Evolutionary conservation across 208 protist genomes (phyloP), one percentile per base, ranked within the genome.

Genomic region (Endotrypanum monterogeii): DNA sequence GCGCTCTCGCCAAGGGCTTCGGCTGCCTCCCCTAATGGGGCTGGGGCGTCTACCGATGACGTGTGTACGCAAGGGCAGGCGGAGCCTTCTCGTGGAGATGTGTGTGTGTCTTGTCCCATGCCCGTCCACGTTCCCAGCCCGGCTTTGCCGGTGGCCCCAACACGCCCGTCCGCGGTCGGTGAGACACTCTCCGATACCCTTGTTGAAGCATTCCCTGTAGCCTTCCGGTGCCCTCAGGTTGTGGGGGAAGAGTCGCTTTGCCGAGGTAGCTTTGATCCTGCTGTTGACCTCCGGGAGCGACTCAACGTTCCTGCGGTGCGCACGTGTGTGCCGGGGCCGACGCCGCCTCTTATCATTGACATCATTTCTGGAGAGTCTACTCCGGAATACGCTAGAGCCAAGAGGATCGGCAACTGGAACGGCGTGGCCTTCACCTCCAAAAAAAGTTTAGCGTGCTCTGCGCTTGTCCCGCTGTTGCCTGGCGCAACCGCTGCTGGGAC

Each of bases 331-430:
- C 8, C 65, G 56, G 37, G 71, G 65, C 76, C 56, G 70, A 44
- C 57, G 65, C 76, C 76, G 23, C 76, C 70, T 50, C 76, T 50
- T 23, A 67, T 70, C 14, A 76, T 80, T 41, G 76, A 80, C 48
- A 37, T 35, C 18, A 37, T 55, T 23, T 35, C 75, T 32, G 51
- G 44, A 6, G 68, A 51, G 20, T 39, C 48, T 9, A 20, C 11
- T 30, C 6, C 32, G 14, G 30, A 41, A 62, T 1, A 37, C 39
- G 25, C 52, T 12, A 67, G 3, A 7, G 48, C 32, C 7, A 50
- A 58, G 3, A 12, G 12, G 25, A 39, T 37, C 12, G 32, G 44
- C 56, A 35, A 12, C 44, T 20, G 8, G 66, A 51, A n/a, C 8
- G 50, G 41, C 23, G 30, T 61, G 4, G 66, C 51, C 30, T 70